Base-by-base conservation (phyloP, 805 yeast species). In the Ogataea pignaliae region DNA sequence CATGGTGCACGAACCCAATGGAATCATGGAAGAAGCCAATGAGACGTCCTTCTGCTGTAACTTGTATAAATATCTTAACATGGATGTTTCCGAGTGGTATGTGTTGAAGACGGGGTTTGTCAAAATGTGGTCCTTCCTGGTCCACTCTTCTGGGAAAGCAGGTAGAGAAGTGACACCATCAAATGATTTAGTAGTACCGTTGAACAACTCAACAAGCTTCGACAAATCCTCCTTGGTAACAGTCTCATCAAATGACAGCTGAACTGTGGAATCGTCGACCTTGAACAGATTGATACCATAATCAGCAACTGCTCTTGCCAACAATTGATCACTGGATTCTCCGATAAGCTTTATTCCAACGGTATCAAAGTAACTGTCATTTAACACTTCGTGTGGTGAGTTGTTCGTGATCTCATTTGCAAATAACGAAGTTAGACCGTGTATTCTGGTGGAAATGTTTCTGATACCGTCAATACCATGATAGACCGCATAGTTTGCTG, bases 1-100 rank as follows among this genome's bases (percentile, higher is more conserved):
- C 99, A 93, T 93, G 15, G 99, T 93, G 72, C 99, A 93, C 8
- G 97, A 88, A 21, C 99, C 99, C 50, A 93, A 75, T 17, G 99
- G 95, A 50, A 93, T 93, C 99, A 93, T 93, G 5, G 97, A 86
- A 60, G 89, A 85, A 10, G 98, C 97, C 46, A 93, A 73, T 0
- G 98, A 91, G 47, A 93, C 72, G 69, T 93, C 99, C 68, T 86
- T 88, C 47, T 78, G 66, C 68, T 93, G 98, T 42, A 93, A 72
- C 47, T 77, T 75, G 60, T 88, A 93, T 56, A 93, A 69, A 68
- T 93, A 93, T 63, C 99, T 80, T 54, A 93, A 74, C 85, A 93
- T 85, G 41, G 96, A 83, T 29, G 99, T 93, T 69, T 93, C 99
- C 8, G 96, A 85, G 61, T 88, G 98, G 65, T 93, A 82, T 17